Base-by-base conservation (phyloP, 345 rosid species). In the Psidium guajava region DNA sequence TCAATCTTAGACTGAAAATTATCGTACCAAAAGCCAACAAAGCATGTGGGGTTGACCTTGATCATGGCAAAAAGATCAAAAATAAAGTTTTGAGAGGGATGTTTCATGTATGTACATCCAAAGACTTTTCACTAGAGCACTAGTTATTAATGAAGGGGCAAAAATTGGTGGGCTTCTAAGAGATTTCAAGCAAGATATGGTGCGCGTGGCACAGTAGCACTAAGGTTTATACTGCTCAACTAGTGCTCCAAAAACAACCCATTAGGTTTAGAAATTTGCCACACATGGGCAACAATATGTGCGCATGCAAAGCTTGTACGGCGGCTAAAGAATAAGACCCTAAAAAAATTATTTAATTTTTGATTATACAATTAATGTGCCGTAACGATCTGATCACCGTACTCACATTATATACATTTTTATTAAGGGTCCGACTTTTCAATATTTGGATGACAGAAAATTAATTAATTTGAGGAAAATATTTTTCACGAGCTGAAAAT, bases 191-290 rank as follows among this genome's bases (percentile, higher is more conserved):
- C 77, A 69, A 69, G 80, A 36, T 2, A 36, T 69, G 25, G 80
- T 91, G 93, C 95, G 94, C 98, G 91, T 95, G 98, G 89, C 89
- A 95, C 96, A 92, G 97, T 94, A 87, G 92, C 96, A 95, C 96
- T 92, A 90, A 83, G 21, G 74, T 55, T 55, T 56, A 83, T 42
- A 82, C 84, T 54, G 27, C 84, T 82, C 57, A 21, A 82, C 73
- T 61, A n/a, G 16, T 7, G 59, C 27, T 61, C 18, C 77, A 57
- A 40, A 36, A 27, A 16, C 42, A 82, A 73, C 74, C 80, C 80
- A 69, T 69, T 69, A 69, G 47, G 20, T 2, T 36, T 69, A 69
- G 80, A 69, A 42, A 42, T 36, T 85, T 80, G 89, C 40, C 88
- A 88, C 89, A 85, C 90, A 89, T 91, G 92, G 88, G 87, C 54